Evolutionary conservation across 805 yeast genomes (phyloP).

Genomic region (Pichia scutulata): DNA sequence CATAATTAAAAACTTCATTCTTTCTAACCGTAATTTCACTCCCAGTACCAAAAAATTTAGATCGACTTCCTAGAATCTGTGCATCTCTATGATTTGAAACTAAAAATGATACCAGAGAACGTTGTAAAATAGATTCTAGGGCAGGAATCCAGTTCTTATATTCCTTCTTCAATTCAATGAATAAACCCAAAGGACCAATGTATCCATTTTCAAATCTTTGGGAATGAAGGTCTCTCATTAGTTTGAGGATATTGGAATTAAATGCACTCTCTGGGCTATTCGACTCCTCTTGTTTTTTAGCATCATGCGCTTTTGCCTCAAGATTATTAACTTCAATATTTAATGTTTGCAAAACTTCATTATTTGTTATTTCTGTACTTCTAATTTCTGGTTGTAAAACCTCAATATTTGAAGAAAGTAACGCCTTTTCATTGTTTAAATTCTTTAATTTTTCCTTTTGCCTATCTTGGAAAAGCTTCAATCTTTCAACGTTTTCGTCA

Average conservation of each 20-base stretch:
- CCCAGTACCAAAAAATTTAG: slow-evolving; percentile 26
- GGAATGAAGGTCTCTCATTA: slow-evolving; percentile 35
- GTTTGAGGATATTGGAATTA: slow-evolving; percentile 36
- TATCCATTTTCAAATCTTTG: slow-evolving; percentile 43
- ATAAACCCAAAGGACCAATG: slow-evolving; percentile 73
- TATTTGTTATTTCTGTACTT: slow-evolving; percentile 8
- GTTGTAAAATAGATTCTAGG: slow-evolving; percentile 47
- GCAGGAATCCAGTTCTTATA: slow-evolving; percentile 50
- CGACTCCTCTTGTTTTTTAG: slow-evolving; percentile 6
- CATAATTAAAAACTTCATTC: slow-evolving; percentile 51
- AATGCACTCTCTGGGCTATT: slow-evolving; percentile 35
- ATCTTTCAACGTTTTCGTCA: slow-evolving; percentile 37
- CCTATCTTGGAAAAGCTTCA: slow-evolving; percentile 16
- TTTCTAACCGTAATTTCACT: slow-evolving; percentile 42
- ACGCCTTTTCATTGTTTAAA: slow-evolving; percentile 12
- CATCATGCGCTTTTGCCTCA: slow-evolving; percentile 3
- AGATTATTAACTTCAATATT: slow-evolving; percentile 1
- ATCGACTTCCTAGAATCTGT: slow-evolving; percentile 29
- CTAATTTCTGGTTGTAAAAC: slow-evolving; percentile 17
- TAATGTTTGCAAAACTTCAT: background rate
- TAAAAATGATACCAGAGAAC: slow-evolving; percentile 52
- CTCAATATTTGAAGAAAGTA: slow-evolving; percentile 9
- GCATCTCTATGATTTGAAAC: slow-evolving; percentile 59
- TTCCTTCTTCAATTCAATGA: slow-evolving; percentile 47
- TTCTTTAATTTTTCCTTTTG: slow-evolving; percentile 11